Evolutionary conservation across 139 green algal species (phyloP).

Genomic region (Tetratostichococcus sp.): DNA sequence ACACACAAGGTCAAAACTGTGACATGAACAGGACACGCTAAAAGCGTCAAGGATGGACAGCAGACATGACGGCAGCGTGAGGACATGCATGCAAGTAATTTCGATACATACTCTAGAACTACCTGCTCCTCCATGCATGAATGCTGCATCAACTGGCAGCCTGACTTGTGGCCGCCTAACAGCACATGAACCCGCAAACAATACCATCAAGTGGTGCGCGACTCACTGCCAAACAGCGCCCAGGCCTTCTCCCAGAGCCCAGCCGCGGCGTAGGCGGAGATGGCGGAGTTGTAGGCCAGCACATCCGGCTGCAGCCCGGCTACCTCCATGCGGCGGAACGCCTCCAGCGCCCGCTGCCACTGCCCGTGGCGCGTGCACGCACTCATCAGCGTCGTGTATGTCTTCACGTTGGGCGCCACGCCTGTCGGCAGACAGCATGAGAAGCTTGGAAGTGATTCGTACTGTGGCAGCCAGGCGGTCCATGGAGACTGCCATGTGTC

Average conservation of each 20-base stretch:
- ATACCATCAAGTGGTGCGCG: not conserved
- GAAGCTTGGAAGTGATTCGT: not conserved
- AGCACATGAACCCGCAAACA: too few species aligned
- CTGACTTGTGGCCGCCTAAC: too few species aligned
- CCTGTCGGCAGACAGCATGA: conserved; percentile 1
- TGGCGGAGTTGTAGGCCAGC: conserved; percentile 52
- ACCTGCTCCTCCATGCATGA: too few species aligned
- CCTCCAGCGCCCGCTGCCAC: conserved; percentile 17
- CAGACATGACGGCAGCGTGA: too few species aligned
- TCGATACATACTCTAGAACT: too few species aligned
- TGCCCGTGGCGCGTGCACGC: conserved; percentile 14
- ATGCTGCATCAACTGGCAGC: too few species aligned
- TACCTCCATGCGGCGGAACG: conserved; percentile 37
- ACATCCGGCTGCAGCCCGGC: conserved; percentile 37
- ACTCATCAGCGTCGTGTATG: conserved; percentile 48
- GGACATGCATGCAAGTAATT: too few species aligned
- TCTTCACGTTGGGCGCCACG: conserved; percentile 39
- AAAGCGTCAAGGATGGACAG: too few species aligned
- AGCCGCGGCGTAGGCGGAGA: conserved; percentile 45
- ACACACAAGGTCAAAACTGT: too few species aligned
- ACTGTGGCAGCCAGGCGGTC: not conserved
- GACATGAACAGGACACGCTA: too few species aligned
- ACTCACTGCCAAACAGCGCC: conserved; percentile 19
- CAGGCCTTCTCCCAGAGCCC: conserved; percentile 37
- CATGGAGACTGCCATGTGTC: too few species aligned